Conservation (phyloP, 768 basidiomycete species). For the Hericium rajendrae region DNA sequence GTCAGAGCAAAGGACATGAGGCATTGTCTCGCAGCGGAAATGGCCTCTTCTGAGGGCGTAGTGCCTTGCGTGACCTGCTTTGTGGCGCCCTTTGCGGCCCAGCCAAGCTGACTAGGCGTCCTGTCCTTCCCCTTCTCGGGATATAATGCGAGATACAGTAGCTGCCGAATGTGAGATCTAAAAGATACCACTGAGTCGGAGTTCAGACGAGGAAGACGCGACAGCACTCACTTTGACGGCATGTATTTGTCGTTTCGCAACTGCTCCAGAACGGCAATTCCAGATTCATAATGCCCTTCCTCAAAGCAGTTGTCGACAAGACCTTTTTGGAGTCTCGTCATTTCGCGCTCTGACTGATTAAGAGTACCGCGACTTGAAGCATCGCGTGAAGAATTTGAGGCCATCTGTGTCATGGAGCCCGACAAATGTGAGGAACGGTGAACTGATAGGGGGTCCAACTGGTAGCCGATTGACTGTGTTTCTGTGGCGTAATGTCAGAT, state of each 20-base stretch:
- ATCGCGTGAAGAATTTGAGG: neutral
- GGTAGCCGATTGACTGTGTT: no score
- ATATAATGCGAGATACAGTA: constrained; percentile 15
- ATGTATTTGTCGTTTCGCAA: constrained; percentile 47
- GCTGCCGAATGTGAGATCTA: constrained; percentile 14
- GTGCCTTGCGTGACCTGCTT: constrained; percentile 10
- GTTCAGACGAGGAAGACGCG: neutral
- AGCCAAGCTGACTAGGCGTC: neutral
- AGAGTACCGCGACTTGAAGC: neutral
- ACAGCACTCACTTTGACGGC: constrained; percentile 44
- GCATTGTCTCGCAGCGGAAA: constrained; percentile 8
- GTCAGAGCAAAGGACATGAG: constrained; percentile 10
- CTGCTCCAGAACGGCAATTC: constrained; percentile 51
- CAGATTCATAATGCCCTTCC: constrained; percentile 67
- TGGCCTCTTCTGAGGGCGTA: constrained; percentile 5
- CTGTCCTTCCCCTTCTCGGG: constrained; percentile 3
- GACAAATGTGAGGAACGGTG: no score
- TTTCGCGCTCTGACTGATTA: neutral
- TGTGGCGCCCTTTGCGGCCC: constrained; percentile 6
- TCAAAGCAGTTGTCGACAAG: constrained; percentile 69
- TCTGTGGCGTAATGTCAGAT: no score
- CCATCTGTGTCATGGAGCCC: neutral
- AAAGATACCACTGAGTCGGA: neutral
- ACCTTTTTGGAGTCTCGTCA: constrained; percentile 16
- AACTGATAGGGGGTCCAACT: no score